Evolutionary conservation across 257 asterid genomes (phyloP).

Genomic region (Nyctanthes arbortristis): DNA sequence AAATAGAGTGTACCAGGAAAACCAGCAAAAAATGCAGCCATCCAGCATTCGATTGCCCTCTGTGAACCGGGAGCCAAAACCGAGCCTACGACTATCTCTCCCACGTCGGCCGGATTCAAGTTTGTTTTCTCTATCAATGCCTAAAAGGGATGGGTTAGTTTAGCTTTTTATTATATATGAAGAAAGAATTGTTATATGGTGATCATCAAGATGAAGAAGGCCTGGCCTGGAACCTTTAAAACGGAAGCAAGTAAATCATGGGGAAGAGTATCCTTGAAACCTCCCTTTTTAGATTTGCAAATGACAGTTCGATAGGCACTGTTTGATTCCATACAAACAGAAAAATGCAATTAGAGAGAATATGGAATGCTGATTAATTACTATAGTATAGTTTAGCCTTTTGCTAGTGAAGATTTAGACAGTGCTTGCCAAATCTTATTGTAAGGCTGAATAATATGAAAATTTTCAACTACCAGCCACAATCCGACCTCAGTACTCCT

Average conservation of each 20-base stretch:
- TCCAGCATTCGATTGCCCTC: slow-evolving; percentile 85
- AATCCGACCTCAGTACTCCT: too few species aligned
- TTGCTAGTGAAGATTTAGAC: too few species aligned
- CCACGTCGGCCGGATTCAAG: slow-evolving; percentile 77
- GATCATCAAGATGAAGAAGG: too few species aligned
- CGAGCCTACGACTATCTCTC: slow-evolving; percentile 91
- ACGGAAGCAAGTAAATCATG: slow-evolving; percentile 93
- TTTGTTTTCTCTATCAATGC: slow-evolving; percentile 74
- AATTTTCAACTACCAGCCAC: too few species aligned
- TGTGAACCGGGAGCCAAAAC: slow-evolving; percentile 87
- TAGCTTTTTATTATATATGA: too few species aligned
- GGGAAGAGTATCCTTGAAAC: slow-evolving; percentile 85
- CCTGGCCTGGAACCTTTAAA: slow-evolving; percentile 88
- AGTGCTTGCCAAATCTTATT: too few species aligned
- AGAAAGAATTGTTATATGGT: too few species aligned
- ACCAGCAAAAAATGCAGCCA: slow-evolving; percentile 93
- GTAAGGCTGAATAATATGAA: too few species aligned
- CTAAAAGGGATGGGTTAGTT: slow-evolving; percentile 48
- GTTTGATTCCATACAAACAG: slow-evolving; percentile 14
- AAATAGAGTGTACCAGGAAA: slow-evolving; percentile 66
- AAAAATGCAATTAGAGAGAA: not conserved
- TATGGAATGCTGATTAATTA: too few species aligned
- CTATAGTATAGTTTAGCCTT: too few species aligned
- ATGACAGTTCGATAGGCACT: slow-evolving; percentile 87
- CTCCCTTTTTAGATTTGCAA: slow-evolving; percentile 84